phyloP scores from a whole-genome alignment of 2,329 filamentous ascomycete genomes.

The Myrmaecium sp. region DNA sequence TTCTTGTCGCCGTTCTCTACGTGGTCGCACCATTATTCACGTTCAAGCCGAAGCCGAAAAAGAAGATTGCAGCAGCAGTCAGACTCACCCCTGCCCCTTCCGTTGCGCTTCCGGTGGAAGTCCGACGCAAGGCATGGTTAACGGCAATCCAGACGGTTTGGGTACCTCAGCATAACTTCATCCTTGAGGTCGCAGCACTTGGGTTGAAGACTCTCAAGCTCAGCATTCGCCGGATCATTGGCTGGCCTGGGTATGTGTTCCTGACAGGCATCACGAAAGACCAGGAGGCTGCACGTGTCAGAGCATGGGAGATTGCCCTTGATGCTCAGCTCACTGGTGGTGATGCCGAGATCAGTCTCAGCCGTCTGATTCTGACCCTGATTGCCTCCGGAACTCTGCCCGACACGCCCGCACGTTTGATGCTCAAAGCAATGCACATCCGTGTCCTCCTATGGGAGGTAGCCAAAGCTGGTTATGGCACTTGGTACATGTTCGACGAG shows the following conservation, averaged over 20 bases:
- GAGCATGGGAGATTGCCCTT: conserved; percentile 84
- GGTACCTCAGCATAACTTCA: conserved; percentile 74
- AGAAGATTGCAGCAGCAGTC: conserved; percentile 24
- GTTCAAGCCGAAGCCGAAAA: conserved; percentile 38
- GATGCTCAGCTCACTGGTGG: conserved; percentile 87
- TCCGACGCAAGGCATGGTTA: conserved; percentile 78
- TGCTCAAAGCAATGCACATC: conserved; percentile 84
- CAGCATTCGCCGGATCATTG: conserved; percentile 60
- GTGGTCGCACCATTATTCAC: conserved; percentile 39
- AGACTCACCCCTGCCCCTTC: conserved; percentile 42
- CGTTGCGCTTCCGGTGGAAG: conserved; percentile 64
- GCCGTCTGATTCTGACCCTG: conserved; percentile 67
- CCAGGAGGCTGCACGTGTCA: conserved; percentile 70
- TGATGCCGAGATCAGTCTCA: conserved; percentile 77
- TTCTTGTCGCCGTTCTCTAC: conserved; percentile 39
- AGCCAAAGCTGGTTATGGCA: conserved; percentile 46
- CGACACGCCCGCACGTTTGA: conserved; percentile 63
- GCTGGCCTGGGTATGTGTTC: conserved; percentile 58
- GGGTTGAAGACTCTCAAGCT: conserved; percentile 69
- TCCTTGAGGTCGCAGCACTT: conserved; percentile 70
- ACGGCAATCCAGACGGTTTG: conserved; percentile 86
- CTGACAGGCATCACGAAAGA: conserved; percentile 69
- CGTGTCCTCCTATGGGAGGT: conserved; percentile 75
- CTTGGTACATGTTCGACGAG: conserved; percentile 47
- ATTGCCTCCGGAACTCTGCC: conserved; percentile 79